phyloP scores from a whole-genome alignment of 129 eudicot species.

The Flaveria trinervia region DNA sequence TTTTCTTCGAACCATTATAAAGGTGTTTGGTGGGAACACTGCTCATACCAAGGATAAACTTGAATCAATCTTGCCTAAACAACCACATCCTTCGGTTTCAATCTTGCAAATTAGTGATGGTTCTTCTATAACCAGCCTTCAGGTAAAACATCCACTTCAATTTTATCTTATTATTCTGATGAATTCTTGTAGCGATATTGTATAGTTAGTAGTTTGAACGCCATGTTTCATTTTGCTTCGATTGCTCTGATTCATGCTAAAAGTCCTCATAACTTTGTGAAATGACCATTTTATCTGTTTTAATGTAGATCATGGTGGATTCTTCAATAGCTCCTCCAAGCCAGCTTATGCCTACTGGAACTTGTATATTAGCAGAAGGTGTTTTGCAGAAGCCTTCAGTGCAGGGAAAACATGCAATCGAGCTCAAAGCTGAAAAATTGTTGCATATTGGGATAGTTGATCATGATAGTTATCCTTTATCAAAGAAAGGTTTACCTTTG shows the following conservation, averaged over 20 bases:
- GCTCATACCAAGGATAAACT: constrained; percentile 43
- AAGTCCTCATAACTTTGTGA: not conserved
- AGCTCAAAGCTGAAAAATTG: constrained; percentile 74
- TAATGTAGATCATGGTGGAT: constrained; percentile 63
- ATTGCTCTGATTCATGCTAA: not conserved
- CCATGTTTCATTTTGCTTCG: not conserved
- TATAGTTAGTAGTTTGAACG: too few relatives aligned
- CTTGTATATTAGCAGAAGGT: constrained; percentile 80
- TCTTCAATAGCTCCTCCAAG: constrained; percentile 67
- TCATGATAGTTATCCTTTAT: constrained; percentile 69
- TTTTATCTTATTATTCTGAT: not conserved
- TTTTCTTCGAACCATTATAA: constrained; percentile 55
- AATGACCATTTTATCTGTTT: not conserved
- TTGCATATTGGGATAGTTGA: constrained; percentile 81
- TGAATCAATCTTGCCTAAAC: constrained; percentile 43
- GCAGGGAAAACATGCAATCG: constrained; percentile 55
- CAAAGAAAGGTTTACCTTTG: constrained; percentile 81
- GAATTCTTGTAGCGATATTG: too few relatives aligned
- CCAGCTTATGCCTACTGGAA: constrained; percentile 72
- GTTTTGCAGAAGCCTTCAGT: constrained; percentile 61
- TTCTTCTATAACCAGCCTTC: constrained; percentile 65
- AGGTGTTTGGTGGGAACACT: constrained; percentile 68
- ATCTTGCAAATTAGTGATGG: constrained; percentile 74
- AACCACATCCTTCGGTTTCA: constrained; percentile 43
- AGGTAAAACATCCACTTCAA: constrained; percentile 42